phyloP scores from a whole-genome alignment of 371 early-diverging fungal species.

The Umbelopsis sp. region DNA sequence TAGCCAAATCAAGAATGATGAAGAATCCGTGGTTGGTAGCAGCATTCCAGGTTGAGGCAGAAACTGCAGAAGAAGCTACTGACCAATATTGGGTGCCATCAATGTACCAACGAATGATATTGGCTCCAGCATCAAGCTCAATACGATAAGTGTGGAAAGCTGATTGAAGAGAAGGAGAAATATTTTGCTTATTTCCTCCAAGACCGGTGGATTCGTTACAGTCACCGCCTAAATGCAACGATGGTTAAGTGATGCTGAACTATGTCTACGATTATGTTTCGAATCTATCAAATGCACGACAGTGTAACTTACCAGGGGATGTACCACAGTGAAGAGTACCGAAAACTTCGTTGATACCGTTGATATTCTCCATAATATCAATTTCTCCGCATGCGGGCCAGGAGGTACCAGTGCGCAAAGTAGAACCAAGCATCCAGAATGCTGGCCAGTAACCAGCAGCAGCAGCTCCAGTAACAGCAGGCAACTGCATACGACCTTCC shows the following conservation, averaged over 20 bases:
- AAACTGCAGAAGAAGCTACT: not conserved
- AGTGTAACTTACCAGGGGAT: not conserved
- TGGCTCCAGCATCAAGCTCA: not conserved
- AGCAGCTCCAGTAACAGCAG: not conserved
- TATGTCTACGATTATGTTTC: no score
- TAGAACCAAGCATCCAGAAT: slow-evolving; percentile 11
- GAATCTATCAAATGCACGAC: no score
- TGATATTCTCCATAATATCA: slow-evolving; percentile 10
- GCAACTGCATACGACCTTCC: slow-evolving; percentile 7
- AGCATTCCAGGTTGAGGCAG: slow-evolving; percentile 1
- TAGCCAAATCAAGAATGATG: slow-evolving; percentile 11
- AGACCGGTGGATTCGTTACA: slow-evolving; percentile 4
- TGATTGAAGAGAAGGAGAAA: not conserved
- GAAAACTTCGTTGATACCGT: slow-evolving; percentile 6
- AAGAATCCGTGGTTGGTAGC: slow-evolving; percentile 11
- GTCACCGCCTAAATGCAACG: not conserved
- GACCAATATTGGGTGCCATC: slow-evolving; percentile 8
- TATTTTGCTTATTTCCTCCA: slow-evolving; percentile 2
- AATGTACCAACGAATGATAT: slow-evolving; percentile 11
- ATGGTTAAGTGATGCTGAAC: no score
- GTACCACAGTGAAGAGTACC: not conserved
- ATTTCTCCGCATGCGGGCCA: slow-evolving; percentile 4
- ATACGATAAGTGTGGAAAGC: slow-evolving; percentile 9
- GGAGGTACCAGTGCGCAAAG: slow-evolving; percentile 1
- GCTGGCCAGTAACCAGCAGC: slow-evolving; percentile 14